These are phyloP conservation scores for Trichoderma atroviride DNA, from an alignment of 2,329 filamentous ascomycete genomes.

Conservation along the genomic window DNA sequence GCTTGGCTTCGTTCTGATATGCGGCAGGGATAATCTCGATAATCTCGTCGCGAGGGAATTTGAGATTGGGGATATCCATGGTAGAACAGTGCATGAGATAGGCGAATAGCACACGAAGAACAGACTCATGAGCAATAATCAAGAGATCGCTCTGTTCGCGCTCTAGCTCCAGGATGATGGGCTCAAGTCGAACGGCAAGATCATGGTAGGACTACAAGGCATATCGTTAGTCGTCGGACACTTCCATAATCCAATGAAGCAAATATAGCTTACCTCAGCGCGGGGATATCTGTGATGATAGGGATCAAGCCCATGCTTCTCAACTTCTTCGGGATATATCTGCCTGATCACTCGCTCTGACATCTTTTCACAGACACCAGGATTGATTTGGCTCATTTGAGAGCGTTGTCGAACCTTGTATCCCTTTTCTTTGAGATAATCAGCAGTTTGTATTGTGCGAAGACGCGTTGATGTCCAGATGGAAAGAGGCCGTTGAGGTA, in stretches of 20 bases:
- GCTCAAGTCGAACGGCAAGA: constrained; percentile 94
- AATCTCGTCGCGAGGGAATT: constrained; percentile 95
- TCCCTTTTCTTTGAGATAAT: constrained; percentile 75
- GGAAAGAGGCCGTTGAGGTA: constrained; percentile 75
- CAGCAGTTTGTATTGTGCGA: constrained; percentile 86
- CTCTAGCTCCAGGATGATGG: constrained; percentile 95
- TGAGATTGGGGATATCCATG: constrained; percentile 86
- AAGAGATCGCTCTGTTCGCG: constrained; percentile 96
- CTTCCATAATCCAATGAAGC: not conserved
- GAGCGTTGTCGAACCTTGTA: constrained; percentile 89
- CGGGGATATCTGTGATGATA: constrained; percentile 97
- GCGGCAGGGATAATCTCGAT: constrained; percentile 98
- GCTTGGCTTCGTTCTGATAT: constrained; percentile 94
- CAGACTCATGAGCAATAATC: constrained; percentile 96
- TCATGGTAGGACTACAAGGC: constrained; percentile 87
- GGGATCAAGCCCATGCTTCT: constrained; percentile 90
- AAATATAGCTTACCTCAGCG: constrained; percentile 68
- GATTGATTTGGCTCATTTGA: constrained; percentile 97
- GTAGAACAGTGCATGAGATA: constrained; percentile 99
- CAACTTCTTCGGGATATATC: constrained; percentile 86
- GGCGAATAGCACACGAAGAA: constrained; percentile 93
- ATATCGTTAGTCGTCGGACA: constrained; percentile 19
- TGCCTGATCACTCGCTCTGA: constrained; percentile 78
- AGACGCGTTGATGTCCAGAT: constrained; percentile 95
- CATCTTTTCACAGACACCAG: constrained; percentile 93